Base-by-base conservation (phyloP, 2,329 filamentous ascomycete species). In the Colletotrichum sublineola region DNA sequence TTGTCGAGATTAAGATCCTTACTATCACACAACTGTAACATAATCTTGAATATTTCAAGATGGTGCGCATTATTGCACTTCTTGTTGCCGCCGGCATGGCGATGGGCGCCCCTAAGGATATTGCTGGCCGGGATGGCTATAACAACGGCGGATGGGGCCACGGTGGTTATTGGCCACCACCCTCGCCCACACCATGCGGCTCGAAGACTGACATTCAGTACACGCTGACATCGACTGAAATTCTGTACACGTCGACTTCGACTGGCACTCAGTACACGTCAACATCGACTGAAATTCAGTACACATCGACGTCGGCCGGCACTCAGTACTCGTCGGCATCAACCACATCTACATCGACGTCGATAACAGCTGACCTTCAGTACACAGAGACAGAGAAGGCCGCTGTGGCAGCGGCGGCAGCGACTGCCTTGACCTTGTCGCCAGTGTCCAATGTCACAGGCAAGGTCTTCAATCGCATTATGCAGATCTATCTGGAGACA, bases 401-500 rank as follows among this genome's bases (percentile, higher is more conserved):
- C 31, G 83, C 84, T 62, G 88, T 92, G 14, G 84, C 84, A 7
- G 85, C 85, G 29, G 89, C 89, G 36, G 85, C 85, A 62, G 90
- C 90, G 7, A 92, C 89, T 1, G 90, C 90, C 12, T 84, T 86
- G 78, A 90, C 90, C 1, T 81, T 83, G 73, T 89, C 88, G 73
- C 89, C 91, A 2, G 89, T 86, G 44, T 91, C 86, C 79, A 79
- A 90, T 77, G 89, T 95, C 62, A 86, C 89, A 79, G 94, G 94
- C 74, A 89, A 91, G 78, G 90, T 86, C 0, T 95, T 95, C 79
- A 87, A 94, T 79, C 90, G 93, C n/a, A 88, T 93, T 74, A 89
- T 90, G 67, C 88, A 90, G 72, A 90, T 95, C 80, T 95, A 92
- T 90, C 86, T 94, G 61, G 93, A 95, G 84, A 95, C 95, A 79